A percentile compares a stretch with the other conserved stretches of the same genome.
These are phyloP conservation scores for Rhinocladiella similis DNA, from an alignment of 2,329 filamentous ascomycete species.

Conservation along the genomic window DNA sequence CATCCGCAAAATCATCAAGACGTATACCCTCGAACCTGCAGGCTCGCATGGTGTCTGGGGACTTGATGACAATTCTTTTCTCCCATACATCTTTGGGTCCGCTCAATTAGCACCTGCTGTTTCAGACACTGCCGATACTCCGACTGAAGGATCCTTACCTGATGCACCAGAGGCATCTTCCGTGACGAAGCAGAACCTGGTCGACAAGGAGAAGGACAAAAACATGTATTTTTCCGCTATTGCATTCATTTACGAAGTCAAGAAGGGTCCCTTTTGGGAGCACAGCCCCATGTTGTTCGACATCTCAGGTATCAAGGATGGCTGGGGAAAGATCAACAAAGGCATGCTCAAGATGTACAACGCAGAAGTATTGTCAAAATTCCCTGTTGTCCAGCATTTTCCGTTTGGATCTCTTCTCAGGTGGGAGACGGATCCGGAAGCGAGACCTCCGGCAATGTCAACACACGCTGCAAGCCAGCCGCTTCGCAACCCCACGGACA, in stretches of 20 bases:
- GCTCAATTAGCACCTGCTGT: conserved; percentile 84
- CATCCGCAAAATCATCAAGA: conserved; percentile 78
- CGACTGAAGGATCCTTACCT: conserved; percentile 74
- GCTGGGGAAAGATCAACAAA: conserved; percentile 99
- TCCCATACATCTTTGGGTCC: conserved; percentile 93
- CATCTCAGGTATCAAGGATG: conserved; percentile 83
- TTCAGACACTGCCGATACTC: conserved; percentile 61
- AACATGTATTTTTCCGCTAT: conserved; percentile 96
- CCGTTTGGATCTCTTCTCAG: conserved; percentile 77
- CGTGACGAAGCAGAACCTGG: conserved; percentile 64
- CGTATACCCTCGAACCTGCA: conserved; percentile 90
- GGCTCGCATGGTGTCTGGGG: conserved; percentile 98
- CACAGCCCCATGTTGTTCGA: conserved; percentile 91
- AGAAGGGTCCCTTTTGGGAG: conserved; percentile 94
- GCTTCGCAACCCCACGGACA: conserved; percentile 26
- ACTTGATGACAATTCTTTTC: conserved; percentile 93
- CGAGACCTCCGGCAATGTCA: conserved; percentile 50
- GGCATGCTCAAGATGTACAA: conserved; percentile 99
- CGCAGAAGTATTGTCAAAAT: conserved; percentile 92
- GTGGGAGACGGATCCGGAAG: conserved; percentile 69
- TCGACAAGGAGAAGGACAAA: conserved; percentile 63
- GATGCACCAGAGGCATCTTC: conserved; percentile 70
- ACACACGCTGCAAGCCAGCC: conserved; percentile 62
- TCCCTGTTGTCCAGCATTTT: conserved; percentile 98
- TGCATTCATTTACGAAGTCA: conserved; percentile 96